phyloP scores from a whole-genome alignment of 495 filamentous ascomycete genomes.

The Xanthoparmelia taractica region DNA sequence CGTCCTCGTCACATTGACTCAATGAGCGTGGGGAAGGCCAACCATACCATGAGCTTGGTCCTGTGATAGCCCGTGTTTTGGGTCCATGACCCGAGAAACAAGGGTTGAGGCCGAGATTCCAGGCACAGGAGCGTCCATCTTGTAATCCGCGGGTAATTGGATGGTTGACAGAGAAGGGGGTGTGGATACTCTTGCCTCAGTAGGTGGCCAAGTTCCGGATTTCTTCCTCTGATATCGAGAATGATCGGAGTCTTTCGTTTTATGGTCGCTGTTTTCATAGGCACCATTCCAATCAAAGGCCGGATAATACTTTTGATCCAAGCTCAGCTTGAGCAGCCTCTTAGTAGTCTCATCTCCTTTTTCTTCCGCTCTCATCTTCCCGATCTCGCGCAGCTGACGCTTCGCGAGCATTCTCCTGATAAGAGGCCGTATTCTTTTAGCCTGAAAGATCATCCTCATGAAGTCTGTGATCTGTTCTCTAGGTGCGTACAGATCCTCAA shows the following conservation, averaged over 20 bases:
- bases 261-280: neutral
- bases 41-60: neutral
- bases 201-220: constrained; percentile 18
- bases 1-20: too few species aligned
- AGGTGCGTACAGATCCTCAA: constrained; percentile 23
- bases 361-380: neutral
- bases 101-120: neutral
- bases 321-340: constrained; percentile 11
- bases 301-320: constrained; percentile 6
- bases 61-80: neutral
- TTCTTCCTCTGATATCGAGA: constrained; percentile 13
- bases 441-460: constrained; percentile 10
- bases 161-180: neutral
- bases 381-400: constrained; percentile 7
- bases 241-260: neutral
- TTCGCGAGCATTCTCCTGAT: constrained; percentile 15
- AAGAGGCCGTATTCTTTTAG: constrained; percentile 15
- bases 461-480: constrained; percentile 21
- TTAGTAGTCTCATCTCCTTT: neutral
- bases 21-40: neutral
- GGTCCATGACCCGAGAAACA: neutral
- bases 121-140: neutral
- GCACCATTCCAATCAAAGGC: constrained; percentile 22
- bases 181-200: neutral
- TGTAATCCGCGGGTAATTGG: neutral